Conservation (phyloP, 495 filamentous ascomycete genomes). For the Lophiostoma macrostomum region DNA sequence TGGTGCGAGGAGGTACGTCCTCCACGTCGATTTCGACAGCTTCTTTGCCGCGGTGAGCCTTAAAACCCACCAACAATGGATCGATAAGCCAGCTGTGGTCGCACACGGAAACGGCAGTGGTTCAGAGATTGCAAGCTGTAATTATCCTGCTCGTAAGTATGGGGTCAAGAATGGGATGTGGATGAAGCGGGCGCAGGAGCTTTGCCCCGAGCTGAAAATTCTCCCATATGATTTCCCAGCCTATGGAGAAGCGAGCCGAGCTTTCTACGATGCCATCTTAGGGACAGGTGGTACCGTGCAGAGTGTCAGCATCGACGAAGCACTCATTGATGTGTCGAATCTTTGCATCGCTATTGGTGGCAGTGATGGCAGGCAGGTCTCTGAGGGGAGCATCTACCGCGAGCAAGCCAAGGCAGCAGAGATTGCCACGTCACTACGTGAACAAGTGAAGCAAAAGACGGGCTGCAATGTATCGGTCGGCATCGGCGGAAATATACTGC, state of each 20-base stretch:
- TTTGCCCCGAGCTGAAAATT: conserved; percentile 81
- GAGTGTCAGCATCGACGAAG: conserved; percentile 96
- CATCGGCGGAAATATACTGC: conserved; percentile 84
- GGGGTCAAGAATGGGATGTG: conserved; percentile 98
- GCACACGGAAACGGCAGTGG: conserved; percentile 81
- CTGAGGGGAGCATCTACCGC: conserved; percentile 70
- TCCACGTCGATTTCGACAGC: conserved; percentile 98
- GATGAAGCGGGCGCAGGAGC: conserved; percentile 84
- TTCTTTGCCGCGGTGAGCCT: conserved; percentile 95
- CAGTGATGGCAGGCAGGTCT: conserved; percentile 62
- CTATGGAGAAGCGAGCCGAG: conserved; percentile 86
- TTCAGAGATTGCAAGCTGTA: conserved; percentile 95
- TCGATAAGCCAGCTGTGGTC: conserved; percentile 81
- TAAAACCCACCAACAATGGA: conserved; percentile 68
- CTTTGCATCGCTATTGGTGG: conserved; percentile 64
- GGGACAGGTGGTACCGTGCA: conserved; percentile 77
- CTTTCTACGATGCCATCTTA: conserved; percentile 84
- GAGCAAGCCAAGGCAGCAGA: conserved; percentile 80
- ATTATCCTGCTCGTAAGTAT: conserved; percentile 81
- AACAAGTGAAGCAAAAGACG: conserved; percentile 66
- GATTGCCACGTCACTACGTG: conserved; percentile 65
- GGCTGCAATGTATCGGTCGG: conserved; percentile 90
- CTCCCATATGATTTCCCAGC: conserved; percentile 90
- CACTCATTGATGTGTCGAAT: conserved; percentile 71
- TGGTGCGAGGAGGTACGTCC: conserved; percentile 73